A percentile compares a stretch with the other conserved stretches of the same genome.
These are phyloP conservation scores for Zoysia matrella DNA, from an alignment of 202 grass and related monocot species.

Conservation along the genomic window DNA sequence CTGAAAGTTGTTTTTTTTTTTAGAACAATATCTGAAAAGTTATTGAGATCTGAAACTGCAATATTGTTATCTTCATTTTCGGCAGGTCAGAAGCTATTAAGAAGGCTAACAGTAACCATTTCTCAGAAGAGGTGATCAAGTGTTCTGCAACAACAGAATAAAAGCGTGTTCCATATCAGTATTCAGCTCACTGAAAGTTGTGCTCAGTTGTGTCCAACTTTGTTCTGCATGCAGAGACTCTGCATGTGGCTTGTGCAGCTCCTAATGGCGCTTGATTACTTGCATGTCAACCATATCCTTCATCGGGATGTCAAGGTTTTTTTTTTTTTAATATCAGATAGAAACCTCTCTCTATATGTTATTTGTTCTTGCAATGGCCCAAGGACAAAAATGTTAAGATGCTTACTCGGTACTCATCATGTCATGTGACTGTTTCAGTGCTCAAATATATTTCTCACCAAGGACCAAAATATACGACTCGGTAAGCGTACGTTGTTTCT, in stretches of 20 bases:
- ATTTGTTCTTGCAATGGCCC: constrained; percentile 8
- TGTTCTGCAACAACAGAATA: constrained; percentile 14
- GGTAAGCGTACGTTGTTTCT: constrained; percentile 57
- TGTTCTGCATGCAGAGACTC: constrained; percentile 62
- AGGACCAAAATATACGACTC: constrained; percentile 84
- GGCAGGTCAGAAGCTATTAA: constrained; percentile 86
- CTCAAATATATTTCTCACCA: constrained; percentile 97
- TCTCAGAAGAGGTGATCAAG: constrained; percentile 79
- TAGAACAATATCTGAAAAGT: too few relatives aligned
- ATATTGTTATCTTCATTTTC: neutral
- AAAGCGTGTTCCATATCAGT: neutral
- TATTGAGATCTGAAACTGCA: neutral
- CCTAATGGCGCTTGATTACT: constrained; percentile 89
- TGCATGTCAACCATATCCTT: constrained; percentile 88
- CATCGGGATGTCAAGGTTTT: constrained; percentile 95
- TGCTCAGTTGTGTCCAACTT: constrained; percentile 9
- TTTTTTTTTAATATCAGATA: neutral
- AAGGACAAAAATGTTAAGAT: neutral
- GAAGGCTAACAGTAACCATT: constrained; percentile 72
- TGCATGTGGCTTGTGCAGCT: constrained; percentile 92
- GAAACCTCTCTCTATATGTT: neutral
- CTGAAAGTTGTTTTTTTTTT: constrained; percentile 17
- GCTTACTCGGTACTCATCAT: constrained; percentile 44
- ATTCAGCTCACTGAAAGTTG: constrained; percentile 25
- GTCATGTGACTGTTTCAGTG: constrained; percentile 62